These are phyloP conservation scores for Coniella vitis DNA, from an alignment of 2,329 filamentous ascomycete species.

Conservation along the genomic window DNA sequence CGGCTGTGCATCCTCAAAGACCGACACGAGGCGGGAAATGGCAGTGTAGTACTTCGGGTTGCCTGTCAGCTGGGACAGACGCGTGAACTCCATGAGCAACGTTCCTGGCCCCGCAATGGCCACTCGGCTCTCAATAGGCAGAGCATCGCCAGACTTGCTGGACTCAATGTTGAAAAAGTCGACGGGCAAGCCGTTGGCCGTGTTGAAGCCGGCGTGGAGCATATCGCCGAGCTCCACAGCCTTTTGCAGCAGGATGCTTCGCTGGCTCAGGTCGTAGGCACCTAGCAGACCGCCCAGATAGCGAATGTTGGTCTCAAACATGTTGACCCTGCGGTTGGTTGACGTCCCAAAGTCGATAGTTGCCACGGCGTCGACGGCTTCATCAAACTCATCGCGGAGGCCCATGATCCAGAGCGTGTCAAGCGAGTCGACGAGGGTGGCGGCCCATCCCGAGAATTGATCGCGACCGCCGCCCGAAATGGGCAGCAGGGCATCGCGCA, in stretches of 20 bases:
- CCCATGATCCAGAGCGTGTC: slow-evolving; percentile 46
- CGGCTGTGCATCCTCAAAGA: slow-evolving; percentile 59
- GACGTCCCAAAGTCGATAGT: slow-evolving; percentile 36
- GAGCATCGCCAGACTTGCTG: slow-evolving; percentile 29
- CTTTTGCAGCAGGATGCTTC: slow-evolving; percentile 34
- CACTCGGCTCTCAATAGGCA: slow-evolving; percentile 29
- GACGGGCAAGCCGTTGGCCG: slow-evolving; percentile 37
- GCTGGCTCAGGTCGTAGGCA: slow-evolving; percentile 25
- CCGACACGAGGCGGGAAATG: slow-evolving; percentile 59
- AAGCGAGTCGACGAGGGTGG: slow-evolving; percentile 45
- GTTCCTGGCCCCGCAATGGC: slow-evolving; percentile 50
- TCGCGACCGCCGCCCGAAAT: slow-evolving; percentile 35
- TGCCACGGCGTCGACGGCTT: slow-evolving; percentile 34
- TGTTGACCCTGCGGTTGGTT: slow-evolving; percentile 27
- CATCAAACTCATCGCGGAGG: slow-evolving; percentile 40
- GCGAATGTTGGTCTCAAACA: slow-evolving; percentile 39
- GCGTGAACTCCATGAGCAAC: slow-evolving; percentile 65
- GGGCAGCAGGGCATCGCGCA: slow-evolving; percentile 40
- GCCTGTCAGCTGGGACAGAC: slow-evolving; percentile 65
- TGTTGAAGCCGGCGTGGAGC: slow-evolving; percentile 39
- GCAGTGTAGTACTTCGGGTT: slow-evolving; percentile 70
- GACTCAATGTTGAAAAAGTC: slow-evolving; percentile 39
- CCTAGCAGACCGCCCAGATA: slow-evolving; percentile 35
- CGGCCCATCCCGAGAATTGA: slow-evolving; percentile 43
- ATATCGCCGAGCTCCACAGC: slow-evolving; percentile 39